Percentiles rank a stretch among this genome's conserved stretches.
Conservation (phyloP, 306 rosid genomes). For the Medicago truncatula region MtrunA17r5.0-ANR NC_053043.1:6174501-6175000, state of each 20-base stretch:
- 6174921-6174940: slow-evolving; percentile 24
- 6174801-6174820: slow-evolving; percentile 89
- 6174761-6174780: slow-evolving; percentile 78
- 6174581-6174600: slow-evolving; percentile 9
- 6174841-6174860: slow-evolving; percentile 89
- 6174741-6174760: slow-evolving; percentile 16
- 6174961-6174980: slow-evolving; percentile 25
- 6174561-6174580: neutral
- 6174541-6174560: neutral
- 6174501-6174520: neutral
- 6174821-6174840: slow-evolving; percentile 94
- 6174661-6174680: neutral
- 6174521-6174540: neutral
- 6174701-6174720: slow-evolving; percentile 2
- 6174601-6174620: slow-evolving; percentile 7
- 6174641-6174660: slow-evolving; percentile 6
- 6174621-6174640: neutral
- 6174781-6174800: slow-evolving; percentile 76
- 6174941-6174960: slow-evolving; percentile 24
- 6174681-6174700: neutral
- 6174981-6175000: slow-evolving; percentile 7
- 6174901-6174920: slow-evolving; percentile 29
- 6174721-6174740: slow-evolving; percentile 3
- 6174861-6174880: slow-evolving; percentile 89
- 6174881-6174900: slow-evolving; percentile 72